Conservation (phyloP, 805 yeast genomes). For the Teunomyces atbi region DNA sequence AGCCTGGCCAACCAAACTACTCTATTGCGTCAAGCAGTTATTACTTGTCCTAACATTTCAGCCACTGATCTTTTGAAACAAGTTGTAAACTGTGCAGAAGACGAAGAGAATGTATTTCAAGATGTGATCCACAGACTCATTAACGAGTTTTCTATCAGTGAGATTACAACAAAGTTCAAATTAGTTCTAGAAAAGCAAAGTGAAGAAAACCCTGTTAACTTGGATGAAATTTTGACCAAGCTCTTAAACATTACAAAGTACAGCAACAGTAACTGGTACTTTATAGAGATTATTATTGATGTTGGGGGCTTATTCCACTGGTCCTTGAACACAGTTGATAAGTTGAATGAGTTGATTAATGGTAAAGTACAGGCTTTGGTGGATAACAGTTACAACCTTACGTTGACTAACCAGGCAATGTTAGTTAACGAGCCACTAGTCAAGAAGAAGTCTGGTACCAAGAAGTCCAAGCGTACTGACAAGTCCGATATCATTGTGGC, state of each 20-base stretch:
- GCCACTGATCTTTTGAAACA: constrained; percentile 63
- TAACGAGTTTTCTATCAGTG: constrained; percentile 61
- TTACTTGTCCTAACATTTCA: constrained; percentile 70
- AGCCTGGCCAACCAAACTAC: constrained; percentile 47
- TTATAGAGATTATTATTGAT: constrained; percentile 66
- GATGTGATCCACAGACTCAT: constrained; percentile 67
- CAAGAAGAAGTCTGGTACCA: constrained; percentile 23
- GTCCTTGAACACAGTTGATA: constrained; percentile 49
- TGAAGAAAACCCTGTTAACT: constrained; percentile 24
- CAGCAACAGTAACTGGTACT: constrained; percentile 51
- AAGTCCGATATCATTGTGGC: constrained; percentile 26
- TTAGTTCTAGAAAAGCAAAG: constrained; percentile 28
- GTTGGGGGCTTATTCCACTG: constrained; percentile 71
- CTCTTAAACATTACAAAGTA: constrained; percentile 36
- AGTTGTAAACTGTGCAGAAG: constrained; percentile 44
- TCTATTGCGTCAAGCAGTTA: constrained; percentile 76
- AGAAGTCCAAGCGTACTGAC: constrained; percentile 11
- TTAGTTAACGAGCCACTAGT: constrained; percentile 23
- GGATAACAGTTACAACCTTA: constrained; percentile 43
- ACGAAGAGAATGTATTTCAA: constrained; percentile 49
- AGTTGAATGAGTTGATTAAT: constrained; percentile 45
- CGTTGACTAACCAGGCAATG: constrained; percentile 47
- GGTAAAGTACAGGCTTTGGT: constrained; percentile 45
- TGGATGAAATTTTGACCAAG: constrained; percentile 37
- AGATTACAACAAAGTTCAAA: constrained; percentile 51